Conservation (phyloP, 306 rosid genomes). For the Benincasa hispida region DNA sequence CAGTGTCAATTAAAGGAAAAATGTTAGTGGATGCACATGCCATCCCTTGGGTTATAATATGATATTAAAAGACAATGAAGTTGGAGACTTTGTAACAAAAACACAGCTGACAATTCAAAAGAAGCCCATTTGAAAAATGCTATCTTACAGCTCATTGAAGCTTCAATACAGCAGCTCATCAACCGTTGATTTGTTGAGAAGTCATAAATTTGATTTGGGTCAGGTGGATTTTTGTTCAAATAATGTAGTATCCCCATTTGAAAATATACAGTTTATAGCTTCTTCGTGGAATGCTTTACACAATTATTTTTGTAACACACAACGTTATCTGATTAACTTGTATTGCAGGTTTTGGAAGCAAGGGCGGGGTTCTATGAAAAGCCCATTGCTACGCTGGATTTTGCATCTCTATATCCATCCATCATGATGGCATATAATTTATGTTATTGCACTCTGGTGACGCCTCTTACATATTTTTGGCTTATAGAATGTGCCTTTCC, state of each 20-base stretch:
- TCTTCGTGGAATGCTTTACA: too few species aligned
- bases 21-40: neutral
- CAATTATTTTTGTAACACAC: too few species aligned
- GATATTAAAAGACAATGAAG: neutral
- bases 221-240: neutral
- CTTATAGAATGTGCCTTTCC: neutral
- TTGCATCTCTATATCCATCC: conserved; percentile 94
- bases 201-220: neutral
- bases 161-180: neutral
- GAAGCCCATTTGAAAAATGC: neutral
- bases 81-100: neutral
- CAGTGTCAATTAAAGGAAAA: neutral
- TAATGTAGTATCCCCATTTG: neutral
- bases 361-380: conserved; percentile 87
- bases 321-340: too few species aligned
- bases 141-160: neutral
- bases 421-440: conserved; percentile 99
- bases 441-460: conserved; percentile 97
- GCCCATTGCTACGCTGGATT: conserved; percentile 96
- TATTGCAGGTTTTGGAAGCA: conserved; percentile 76
- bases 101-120: neutral
- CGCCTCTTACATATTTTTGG: conserved; percentile 10
- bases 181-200: neutral
- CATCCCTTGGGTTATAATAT: neutral
- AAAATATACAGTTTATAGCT: too few species aligned